Conservation (phyloP, 2,329 filamentous ascomycete species). For the Calonectria honghensis region DNA sequence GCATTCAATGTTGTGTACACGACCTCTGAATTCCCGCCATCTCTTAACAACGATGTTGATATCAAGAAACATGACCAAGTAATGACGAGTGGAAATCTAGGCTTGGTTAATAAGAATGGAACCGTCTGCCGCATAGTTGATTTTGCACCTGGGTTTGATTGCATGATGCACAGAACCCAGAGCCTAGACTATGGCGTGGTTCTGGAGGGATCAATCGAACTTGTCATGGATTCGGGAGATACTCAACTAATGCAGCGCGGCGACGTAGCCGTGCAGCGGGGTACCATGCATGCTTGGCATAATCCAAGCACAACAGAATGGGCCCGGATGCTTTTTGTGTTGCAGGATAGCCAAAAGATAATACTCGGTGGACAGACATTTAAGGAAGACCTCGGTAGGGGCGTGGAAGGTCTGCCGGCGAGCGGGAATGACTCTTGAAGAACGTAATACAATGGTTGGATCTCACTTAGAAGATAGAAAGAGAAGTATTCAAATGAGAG, state of each 20-base stretch:
- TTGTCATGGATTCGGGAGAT: slow-evolving; percentile 71
- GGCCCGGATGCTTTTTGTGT: slow-evolving; percentile 66
- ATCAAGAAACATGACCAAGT: slow-evolving; percentile 49
- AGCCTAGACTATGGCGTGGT: slow-evolving; percentile 74
- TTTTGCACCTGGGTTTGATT: slow-evolving; percentile 60
- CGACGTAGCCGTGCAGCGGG: slow-evolving; percentile 73
- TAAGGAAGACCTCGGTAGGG: slow-evolving; percentile 60
- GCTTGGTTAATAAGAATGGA: slow-evolving; percentile 58
- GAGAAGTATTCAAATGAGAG: not conserved
- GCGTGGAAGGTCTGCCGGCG: not conserved
- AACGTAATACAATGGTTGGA: not conserved
- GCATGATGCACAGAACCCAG: slow-evolving; percentile 67
- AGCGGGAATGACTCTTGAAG: slow-evolving; percentile 21
- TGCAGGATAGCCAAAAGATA: slow-evolving; percentile 51
- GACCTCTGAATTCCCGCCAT: slow-evolving; percentile 51
- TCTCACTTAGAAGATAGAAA: not conserved
- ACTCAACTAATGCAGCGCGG: slow-evolving; percentile 67
- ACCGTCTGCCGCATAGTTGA: slow-evolving; percentile 69
- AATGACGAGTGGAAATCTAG: slow-evolving; percentile 43
- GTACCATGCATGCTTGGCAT: slow-evolving; percentile 74
- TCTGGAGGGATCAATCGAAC: slow-evolving; percentile 72
- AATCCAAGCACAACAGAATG: slow-evolving; percentile 67
- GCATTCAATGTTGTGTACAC: slow-evolving; percentile 47
- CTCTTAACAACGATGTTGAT: slow-evolving; percentile 48
- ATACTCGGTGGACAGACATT: slow-evolving; percentile 43